A percentile compares a stretch with the other conserved stretches of the same genome.
phyloP scores from a whole-genome alignment of 2,329 filamentous ascomycete species.

The Polytolypa hystricis region DNA sequence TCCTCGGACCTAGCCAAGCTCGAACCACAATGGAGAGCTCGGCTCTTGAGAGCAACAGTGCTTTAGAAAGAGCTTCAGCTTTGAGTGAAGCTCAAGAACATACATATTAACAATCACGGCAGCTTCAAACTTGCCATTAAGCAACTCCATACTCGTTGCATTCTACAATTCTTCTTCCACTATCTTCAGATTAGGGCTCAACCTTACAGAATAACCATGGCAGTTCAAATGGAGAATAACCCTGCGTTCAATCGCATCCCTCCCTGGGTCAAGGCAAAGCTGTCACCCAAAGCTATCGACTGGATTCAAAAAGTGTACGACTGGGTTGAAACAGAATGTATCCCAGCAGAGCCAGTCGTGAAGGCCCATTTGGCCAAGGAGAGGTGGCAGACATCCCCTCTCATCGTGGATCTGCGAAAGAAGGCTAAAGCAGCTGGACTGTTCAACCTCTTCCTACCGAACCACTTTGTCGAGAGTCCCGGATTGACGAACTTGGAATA shows the following conservation, averaged over 20 bases:
- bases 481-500: conserved; percentile 85
- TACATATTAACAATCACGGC: no score
- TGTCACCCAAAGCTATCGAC: conserved; percentile 27
- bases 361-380: conserved; percentile 58
- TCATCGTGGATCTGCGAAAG: conserved; percentile 71
- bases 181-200: no score
- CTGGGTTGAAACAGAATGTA: conserved; percentile 83
- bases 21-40: no score
- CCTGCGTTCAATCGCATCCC: conserved; percentile 27
- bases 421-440: conserved; percentile 64
- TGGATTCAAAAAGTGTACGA: conserved; percentile 54
- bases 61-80: no score
- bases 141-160: no score
- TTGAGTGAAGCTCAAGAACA: no score
- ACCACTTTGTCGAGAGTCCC: conserved; percentile 77
- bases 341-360: conserved; percentile 63
- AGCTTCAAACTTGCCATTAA: no score
- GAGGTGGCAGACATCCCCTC: conserved; percentile 58
- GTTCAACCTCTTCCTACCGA: conserved; percentile 87
- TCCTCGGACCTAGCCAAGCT: no score
- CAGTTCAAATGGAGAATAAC: conserved; percentile 26
- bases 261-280: conserved; percentile 29
- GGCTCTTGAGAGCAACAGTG: no score
- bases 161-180: no score
- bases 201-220: no score